These are phyloP conservation scores for Zasmidium angulare DNA, from an alignment of 2,329 filamentous ascomycete genomes.

Conservation along the genomic window DNA sequence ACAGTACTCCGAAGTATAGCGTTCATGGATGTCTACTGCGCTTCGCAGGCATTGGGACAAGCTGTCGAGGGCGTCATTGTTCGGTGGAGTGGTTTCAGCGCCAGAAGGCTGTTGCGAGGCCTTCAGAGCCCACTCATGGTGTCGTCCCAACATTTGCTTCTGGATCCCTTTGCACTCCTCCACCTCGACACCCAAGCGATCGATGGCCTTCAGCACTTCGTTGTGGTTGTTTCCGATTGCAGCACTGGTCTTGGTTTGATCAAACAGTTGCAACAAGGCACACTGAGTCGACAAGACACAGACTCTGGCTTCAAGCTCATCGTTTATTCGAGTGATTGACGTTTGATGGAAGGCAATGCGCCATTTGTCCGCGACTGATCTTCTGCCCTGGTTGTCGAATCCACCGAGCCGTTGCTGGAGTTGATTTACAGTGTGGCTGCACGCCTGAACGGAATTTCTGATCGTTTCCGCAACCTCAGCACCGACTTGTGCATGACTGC, in stretches of 20 bases:
- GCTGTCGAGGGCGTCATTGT: slow-evolving; percentile 13
- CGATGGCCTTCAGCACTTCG: slow-evolving; percentile 10
- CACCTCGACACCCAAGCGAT: slow-evolving; percentile 10
- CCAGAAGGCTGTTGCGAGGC: not conserved
- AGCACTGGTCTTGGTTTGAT: slow-evolving; percentile 15
- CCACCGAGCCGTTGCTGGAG: slow-evolving; percentile 1
- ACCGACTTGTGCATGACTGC: slow-evolving; percentile 8
- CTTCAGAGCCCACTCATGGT: not conserved
- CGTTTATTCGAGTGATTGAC: slow-evolving; percentile 18
- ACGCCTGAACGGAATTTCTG: not conserved
- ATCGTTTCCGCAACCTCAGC: slow-evolving; percentile 2
- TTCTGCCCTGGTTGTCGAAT: not conserved
- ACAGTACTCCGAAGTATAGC: slow-evolving; percentile 17
- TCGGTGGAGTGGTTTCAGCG: not conserved
- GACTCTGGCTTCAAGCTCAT: slow-evolving; percentile 24
- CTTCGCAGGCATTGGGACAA: slow-evolving; percentile 14
- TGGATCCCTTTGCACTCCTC: slow-evolving; percentile 10
- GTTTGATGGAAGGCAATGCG: slow-evolving; percentile 16
- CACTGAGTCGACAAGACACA: slow-evolving; percentile 20
- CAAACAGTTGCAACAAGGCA: slow-evolving; percentile 20
- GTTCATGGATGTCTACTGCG: slow-evolving; percentile 22
- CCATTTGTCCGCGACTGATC: slow-evolving; percentile 10
- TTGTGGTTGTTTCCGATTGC: slow-evolving; percentile 16
- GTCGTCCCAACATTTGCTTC: not conserved
- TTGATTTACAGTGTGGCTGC: not conserved